Conservation (phyloP, 2,329 filamentous ascomycete genomes). For the Cercospora sojina region DNA sequence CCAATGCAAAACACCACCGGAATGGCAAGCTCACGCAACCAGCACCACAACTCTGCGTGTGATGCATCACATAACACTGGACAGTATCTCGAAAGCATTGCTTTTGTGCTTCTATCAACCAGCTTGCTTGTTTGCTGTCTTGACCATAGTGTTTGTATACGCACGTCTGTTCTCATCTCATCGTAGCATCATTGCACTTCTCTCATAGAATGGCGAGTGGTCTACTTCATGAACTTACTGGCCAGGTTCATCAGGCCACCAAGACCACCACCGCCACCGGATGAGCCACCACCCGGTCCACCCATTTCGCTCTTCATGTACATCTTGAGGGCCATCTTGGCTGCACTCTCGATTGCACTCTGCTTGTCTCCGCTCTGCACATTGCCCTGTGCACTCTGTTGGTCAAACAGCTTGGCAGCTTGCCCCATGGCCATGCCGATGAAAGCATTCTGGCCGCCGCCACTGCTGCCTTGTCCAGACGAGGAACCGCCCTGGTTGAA, state of each 20-base stretch:
- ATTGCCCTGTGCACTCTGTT: slow-evolving; percentile 58
- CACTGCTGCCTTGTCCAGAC: slow-evolving; percentile 34
- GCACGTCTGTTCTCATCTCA: not conserved
- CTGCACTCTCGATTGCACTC: slow-evolving; percentile 73
- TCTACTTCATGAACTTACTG: slow-evolving; percentile 56
- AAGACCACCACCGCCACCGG: slow-evolving; percentile 36
- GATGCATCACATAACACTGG: not conserved
- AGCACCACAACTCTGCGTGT: not conserved
- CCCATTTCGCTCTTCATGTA: slow-evolving; percentile 73
- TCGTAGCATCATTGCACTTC: not conserved
- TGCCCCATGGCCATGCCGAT: slow-evolving; percentile 60
- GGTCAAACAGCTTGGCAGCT: slow-evolving; percentile 71
- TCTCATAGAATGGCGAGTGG: not conserved
- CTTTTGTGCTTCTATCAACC: not conserved
- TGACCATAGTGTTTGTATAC: not conserved
- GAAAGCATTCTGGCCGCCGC: slow-evolving; percentile 69
- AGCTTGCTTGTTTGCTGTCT: not conserved
- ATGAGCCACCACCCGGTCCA: slow-evolving; percentile 48
- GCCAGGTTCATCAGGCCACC: slow-evolving; percentile 57
- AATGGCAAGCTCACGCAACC: not conserved
- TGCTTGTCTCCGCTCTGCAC: slow-evolving; percentile 66
- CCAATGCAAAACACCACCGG: not conserved
- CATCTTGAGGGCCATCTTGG: slow-evolving; percentile 85
- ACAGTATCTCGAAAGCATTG: not conserved
- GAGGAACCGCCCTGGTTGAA: slow-evolving; percentile 52